These are phyloP conservation scores for Clonostachys rosea DNA, from an alignment of 2,329 filamentous ascomycete species.

Conservation along the genomic window DNA sequence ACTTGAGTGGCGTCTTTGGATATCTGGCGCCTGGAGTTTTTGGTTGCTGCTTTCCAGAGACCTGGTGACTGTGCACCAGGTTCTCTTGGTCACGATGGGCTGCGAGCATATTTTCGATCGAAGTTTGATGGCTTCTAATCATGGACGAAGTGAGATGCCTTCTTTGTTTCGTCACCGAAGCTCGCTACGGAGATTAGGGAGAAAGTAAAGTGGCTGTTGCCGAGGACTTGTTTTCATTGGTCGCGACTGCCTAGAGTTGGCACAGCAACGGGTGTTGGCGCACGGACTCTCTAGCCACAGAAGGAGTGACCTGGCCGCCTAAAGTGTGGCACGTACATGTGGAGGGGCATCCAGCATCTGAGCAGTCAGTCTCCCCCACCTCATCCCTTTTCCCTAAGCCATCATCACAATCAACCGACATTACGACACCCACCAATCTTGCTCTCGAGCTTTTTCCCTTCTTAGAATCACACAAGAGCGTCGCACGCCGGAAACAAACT, in stretches of 20 bases:
- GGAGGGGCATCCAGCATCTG: constrained; percentile 19
- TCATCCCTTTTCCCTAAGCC: constrained; percentile 26
- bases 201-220: too few relatives aligned
- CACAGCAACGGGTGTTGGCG: too few relatives aligned
- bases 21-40: constrained; percentile 76
- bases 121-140: too few relatives aligned
- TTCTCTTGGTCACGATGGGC: constrained; percentile 86
- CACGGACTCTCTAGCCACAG: too few relatives aligned
- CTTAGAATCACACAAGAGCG: constrained; percentile 7
- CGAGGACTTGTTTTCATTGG: too few relatives aligned
- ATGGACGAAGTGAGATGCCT: too few relatives aligned
- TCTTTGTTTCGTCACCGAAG: too few relatives aligned
- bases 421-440: constrained; percentile 1
- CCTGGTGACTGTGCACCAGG: constrained; percentile 69
- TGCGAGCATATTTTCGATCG: constrained; percentile 57
- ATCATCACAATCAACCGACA: constrained; percentile 11
- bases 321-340: constrained; percentile 6
- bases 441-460: constrained; percentile 1
- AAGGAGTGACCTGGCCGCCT: too few relatives aligned
- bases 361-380: constrained; percentile 17
- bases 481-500: constrained; percentile 1
- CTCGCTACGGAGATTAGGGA: too few relatives aligned
- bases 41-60: constrained; percentile 62
- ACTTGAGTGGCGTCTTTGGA: constrained; percentile 78
- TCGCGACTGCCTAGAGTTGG: too few relatives aligned